Percentiles rank a stretch among this genome's conserved stretches.
Conservation (phyloP, 2,329 filamentous ascomycete species). For the Diaporthe sp. region DNA sequence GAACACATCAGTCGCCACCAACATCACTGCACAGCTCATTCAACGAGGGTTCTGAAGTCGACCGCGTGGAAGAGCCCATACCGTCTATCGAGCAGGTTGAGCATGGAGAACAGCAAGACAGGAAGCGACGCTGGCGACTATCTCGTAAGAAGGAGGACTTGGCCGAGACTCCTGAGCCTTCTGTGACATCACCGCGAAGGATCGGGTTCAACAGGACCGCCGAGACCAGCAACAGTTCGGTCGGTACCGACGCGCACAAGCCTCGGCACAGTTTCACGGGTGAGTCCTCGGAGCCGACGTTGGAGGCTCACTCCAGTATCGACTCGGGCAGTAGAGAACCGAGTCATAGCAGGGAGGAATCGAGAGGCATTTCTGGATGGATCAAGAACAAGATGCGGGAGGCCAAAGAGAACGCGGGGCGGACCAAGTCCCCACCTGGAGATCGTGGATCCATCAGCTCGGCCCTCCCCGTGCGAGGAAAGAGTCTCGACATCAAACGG, state of each 20-base stretch:
- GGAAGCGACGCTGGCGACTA: conserved; percentile 79
- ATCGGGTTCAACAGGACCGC: conserved; percentile 72
- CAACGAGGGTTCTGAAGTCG: conserved; percentile 86
- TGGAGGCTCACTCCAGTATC: conserved; percentile 55
- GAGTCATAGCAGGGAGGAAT: conserved; percentile 60
- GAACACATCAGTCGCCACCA: conserved; percentile 78
- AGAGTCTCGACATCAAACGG: conserved; percentile 62
- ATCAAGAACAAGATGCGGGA: conserved; percentile 72
- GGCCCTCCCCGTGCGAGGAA: conserved; percentile 56
- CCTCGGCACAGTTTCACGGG: conserved; percentile 63
- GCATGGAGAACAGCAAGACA: conserved; percentile 66
- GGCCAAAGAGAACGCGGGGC: conserved; percentile 67
- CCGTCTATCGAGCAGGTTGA: conserved; percentile 42
- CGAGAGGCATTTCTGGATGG: conserved; percentile 67
- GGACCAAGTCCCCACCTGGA: conserved; percentile 68
- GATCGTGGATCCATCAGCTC: conserved; percentile 47
- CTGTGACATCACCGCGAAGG: conserved; percentile 58
- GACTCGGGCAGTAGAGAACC: conserved; percentile 48
- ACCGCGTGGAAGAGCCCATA: conserved; percentile 74
- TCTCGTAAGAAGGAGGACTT: conserved; percentile 75
- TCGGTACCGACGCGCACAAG: conserved; percentile 71
- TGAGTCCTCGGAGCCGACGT: conserved; percentile 62
- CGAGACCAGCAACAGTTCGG: conserved; percentile 75
- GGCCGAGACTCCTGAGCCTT: conserved; percentile 54
- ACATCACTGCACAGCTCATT: conserved; percentile 82